Conservation (phyloP, 495 filamentous ascomycete species). For the Cladorrhinum samala region DNA sequence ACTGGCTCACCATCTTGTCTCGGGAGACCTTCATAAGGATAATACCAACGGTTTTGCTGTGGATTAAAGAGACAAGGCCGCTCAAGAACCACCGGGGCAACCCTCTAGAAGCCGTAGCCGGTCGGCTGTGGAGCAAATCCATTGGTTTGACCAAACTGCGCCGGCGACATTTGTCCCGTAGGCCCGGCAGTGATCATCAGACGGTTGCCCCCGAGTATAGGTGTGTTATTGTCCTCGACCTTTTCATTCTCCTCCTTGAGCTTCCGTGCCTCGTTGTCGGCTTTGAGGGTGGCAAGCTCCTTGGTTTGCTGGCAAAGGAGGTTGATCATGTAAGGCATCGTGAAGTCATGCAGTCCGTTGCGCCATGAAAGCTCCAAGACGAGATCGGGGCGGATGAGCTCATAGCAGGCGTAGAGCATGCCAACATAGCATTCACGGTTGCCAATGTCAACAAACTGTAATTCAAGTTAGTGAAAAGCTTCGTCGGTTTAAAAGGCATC, state of each 20-base stretch:
- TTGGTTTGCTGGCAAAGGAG: slow-evolving; percentile 84
- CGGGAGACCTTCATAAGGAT: slow-evolving; percentile 10
- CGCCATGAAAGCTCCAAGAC: slow-evolving; percentile 98
- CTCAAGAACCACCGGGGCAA: slow-evolving; percentile 19
- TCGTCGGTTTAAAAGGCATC: neutral
- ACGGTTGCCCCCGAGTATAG: slow-evolving; percentile 85
- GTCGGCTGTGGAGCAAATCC: slow-evolving; percentile 77
- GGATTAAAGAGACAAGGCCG: slow-evolving; percentile 22
- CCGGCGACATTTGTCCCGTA: slow-evolving; percentile 48
- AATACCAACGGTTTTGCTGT: slow-evolving; percentile 11
- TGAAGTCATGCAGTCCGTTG: slow-evolving; percentile 89
- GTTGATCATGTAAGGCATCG: slow-evolving; percentile 99
- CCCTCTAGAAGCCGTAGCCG: slow-evolving; percentile 51
- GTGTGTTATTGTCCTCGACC: slow-evolving; percentile 84
- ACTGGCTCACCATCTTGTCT: slow-evolving; percentile 5
- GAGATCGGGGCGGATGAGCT: slow-evolving; percentile 84
- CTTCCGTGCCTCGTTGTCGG: slow-evolving; percentile 97
- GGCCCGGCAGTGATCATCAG: slow-evolving; percentile 98
- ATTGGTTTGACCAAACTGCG: slow-evolving; percentile 66
- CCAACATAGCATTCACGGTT: slow-evolving; percentile 98
- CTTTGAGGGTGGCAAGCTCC: slow-evolving; percentile 77
- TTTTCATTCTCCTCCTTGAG: slow-evolving; percentile 75
- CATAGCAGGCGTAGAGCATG: slow-evolving; percentile 98
- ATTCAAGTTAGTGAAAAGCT: slow-evolving; percentile 25
- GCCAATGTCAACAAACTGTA: slow-evolving; percentile 96